Conservation (phyloP, 768 basidiomycete species). For the Mrakia frigida region DNA sequence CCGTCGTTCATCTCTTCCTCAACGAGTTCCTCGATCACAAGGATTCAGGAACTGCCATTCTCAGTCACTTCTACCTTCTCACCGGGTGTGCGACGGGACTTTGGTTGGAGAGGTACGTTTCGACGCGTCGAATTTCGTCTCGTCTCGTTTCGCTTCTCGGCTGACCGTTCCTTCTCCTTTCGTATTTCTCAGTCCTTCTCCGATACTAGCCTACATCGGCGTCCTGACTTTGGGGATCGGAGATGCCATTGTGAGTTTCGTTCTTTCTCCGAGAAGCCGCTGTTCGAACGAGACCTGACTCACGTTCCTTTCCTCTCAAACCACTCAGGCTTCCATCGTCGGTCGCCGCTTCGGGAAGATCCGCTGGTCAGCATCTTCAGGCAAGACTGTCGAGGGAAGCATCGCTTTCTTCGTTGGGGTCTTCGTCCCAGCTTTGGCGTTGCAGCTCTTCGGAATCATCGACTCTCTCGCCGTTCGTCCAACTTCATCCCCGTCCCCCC, state of each 20-base stretch:
- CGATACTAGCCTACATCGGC: conserved; percentile 69
- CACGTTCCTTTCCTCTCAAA: not conserved
- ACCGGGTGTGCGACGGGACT: conserved; percentile 90
- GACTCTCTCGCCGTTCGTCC: conserved; percentile 70
- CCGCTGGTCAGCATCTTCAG: conserved; percentile 75
- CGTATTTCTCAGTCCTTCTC: conserved; percentile 46
- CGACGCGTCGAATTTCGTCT: not conserved
- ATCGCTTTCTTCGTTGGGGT: conserved; percentile 71
- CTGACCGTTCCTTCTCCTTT: not conserved
- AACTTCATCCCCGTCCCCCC: too few species aligned
- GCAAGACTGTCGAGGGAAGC: conserved; percentile 90
- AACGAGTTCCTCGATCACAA: conserved; percentile 94
- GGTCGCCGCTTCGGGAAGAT: conserved; percentile 75
- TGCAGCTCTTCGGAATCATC: conserved; percentile 64
- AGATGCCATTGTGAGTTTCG: conserved; percentile 71
- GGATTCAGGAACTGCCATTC: conserved; percentile 89
- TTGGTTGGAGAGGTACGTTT: conserved; percentile 86
- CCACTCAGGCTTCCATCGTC: conserved; percentile 74
- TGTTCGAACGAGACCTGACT: not conserved
- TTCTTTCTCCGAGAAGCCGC: not conserved
- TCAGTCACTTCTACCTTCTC: conserved; percentile 95
- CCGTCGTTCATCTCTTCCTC: conserved; percentile 88
- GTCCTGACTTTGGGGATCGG: conserved; percentile 85
- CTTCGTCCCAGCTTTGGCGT: conserved; percentile 60
- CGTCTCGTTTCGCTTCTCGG: not conserved